Evolutionary conservation across 1,284 basidiomycete species (phyloP), one percentile per base, ranked within the genome.

Genomic region (Ceratorhiza oryzae-sativae): DNA sequence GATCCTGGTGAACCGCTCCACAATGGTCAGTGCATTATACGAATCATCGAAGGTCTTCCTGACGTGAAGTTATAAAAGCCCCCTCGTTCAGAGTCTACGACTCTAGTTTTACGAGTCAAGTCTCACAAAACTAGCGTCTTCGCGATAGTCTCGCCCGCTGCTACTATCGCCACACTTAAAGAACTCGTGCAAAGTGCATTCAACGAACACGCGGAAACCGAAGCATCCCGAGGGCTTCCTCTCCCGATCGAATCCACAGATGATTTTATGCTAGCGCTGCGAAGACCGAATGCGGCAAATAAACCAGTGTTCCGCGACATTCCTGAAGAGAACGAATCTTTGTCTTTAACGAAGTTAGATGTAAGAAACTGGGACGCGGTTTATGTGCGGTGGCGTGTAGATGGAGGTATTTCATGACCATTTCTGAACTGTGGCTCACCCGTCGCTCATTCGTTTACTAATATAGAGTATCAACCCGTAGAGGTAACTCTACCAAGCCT

Each of bases 61-160:
- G 27, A 30, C 1, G 27, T 53, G 15, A 42, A 60, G 5, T 27
- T 13, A 20, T n/a, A 9, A 32, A 42, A 68, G 65, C 65, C 65
- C n/a, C 51, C 65, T 42, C 48, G 48, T n/a, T 20, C 36, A 55
- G n/a, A 23, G 30, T 18, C 65, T 51, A 23, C 51, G 4, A 68
- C 51, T 5, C 65, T 68, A 20, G 65, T 68, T 12, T 48, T 68
- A 8, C 51, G 65, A 39, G 65, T 68, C 8, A 68, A 68, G 41
- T 68, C 65, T 45, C 65, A 68, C 53, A 55, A 48, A 20, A 68
- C 65, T 9, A 68, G 51, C 36, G 65, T 68, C 32, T 56, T 68
- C 25, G 65, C 30, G 41, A 68, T 51, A 23, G 65, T 68, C 41
- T 41, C 65, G 5, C 41, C 49, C 20, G 58, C 20, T n/a, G 65